Conservation (phyloP, 352 stramenopile genomes). For the Phytophthora chlamydospora region DNA sequence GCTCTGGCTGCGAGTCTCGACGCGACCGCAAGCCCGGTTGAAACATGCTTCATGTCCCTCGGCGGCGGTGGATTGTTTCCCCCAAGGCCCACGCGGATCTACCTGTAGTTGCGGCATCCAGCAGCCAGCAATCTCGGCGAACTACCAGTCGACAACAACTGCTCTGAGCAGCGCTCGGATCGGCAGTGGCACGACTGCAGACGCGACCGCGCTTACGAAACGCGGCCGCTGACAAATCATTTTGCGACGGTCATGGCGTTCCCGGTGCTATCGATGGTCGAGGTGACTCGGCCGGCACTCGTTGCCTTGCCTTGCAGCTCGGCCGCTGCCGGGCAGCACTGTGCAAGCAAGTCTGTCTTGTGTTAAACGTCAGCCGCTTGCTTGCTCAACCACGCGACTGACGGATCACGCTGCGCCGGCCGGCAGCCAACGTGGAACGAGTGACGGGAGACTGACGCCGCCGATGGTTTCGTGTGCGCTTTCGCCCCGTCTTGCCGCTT, state of each 20-base stretch:
- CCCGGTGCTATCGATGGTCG: too few relatives aligned
- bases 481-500: constrained; percentile 30
- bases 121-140: neutral
- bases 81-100: neutral
- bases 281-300: neutral
- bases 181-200: neutral
- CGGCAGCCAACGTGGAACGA: neutral
- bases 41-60: constrained; percentile 32
- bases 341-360: neutral
- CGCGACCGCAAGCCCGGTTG: neutral
- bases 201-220: neutral
- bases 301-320: neutral
- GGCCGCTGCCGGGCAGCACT: neutral
- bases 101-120: neutral
- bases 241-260: too few relatives aligned
- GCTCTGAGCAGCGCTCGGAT: neutral
- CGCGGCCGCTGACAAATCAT: constrained; percentile 4
- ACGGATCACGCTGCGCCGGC: constrained; percentile 18
- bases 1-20: neutral
- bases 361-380: constrained; percentile 16
- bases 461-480: constrained; percentile 23
- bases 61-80: constrained; percentile 14
- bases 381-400: constrained; percentile 7
- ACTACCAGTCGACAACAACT: constrained; percentile 1
- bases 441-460: constrained; percentile 3